Evolutionary conservation across 1,139 yeast species (phyloP).

Genomic region (Hemisphaericaspora xylofermentans): DNA sequence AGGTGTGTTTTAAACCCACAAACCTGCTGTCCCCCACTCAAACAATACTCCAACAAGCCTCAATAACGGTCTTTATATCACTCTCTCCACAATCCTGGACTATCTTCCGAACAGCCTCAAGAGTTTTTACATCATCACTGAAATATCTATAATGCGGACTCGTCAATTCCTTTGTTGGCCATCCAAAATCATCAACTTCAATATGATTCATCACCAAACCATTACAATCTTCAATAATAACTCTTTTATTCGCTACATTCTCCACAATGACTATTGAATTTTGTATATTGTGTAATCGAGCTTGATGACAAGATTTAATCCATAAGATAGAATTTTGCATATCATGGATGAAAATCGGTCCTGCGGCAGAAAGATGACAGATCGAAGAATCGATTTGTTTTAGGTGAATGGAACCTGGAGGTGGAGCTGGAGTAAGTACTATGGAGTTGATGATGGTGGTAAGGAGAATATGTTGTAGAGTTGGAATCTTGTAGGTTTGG

Average conservation of each 20-base stretch:
- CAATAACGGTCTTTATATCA: neutral
- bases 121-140: neutral
- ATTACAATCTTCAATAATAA: constrained; percentile 36
- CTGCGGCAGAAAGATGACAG: neutral
- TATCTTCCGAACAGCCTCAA: neutral
- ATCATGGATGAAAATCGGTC: constrained; percentile 14
- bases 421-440: neutral
- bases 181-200: constrained; percentile 15
- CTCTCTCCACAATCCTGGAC: neutral
- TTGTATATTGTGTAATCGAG: constrained; percentile 33
- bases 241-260: constrained; percentile 23
- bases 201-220: neutral
- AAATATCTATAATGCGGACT: constrained; percentile 18
- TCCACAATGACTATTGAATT: constrained; percentile 22
- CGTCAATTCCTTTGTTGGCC: constrained; percentile 11
- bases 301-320: constrained; percentile 37
- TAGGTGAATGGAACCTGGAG: constrained; percentile 5
- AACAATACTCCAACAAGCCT: neutral
- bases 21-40: neutral
- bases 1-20: neutral
- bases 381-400: constrained; percentile 3
- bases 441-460: neutral
- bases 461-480: neutral
- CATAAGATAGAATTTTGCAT: constrained; percentile 24
- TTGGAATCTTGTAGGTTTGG: neutral